Base-by-base conservation (phyloP, 805 yeast species). In the Kuraishia capsulata region DNA sequence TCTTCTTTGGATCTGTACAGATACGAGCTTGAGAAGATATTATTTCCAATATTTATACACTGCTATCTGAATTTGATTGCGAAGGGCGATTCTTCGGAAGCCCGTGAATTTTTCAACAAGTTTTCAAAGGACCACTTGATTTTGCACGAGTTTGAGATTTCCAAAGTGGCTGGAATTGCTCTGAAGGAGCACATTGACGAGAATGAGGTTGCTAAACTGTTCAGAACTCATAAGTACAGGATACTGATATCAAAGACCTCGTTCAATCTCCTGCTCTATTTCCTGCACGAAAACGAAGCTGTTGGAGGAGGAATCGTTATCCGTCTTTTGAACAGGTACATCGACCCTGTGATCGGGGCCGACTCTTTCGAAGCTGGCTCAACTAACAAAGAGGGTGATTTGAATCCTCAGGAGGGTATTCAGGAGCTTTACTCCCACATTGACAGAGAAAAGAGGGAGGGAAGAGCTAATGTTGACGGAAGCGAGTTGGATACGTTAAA, bases 11-110 rank as follows among this genome's bases (percentile, higher is more conserved):
- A 90, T 57, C 71, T 92, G 61, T 92, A 92, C 60, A 82, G 76
- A 59, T 88, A 94, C 14, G 97, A 92, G 58, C 68, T 92, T 43
- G 73, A 81, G 40, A 75, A 92, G 46, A 72, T 90, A 32, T 62
- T 90, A 48, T 92, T 84, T 56, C 99, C 99, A 4, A 69, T 92
- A n/a, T 92, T 89, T 59, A 81, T 90, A 37, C 95, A 90, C 57
- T 76, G 87, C 50, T 92, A 76, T 54, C 65, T 92, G 44, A 90
- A 87, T 49, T 68, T 92, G 41, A 76, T 90, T 17, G 64, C 75
- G 33, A 81, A 84, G 50, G 73, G 76, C 42, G 71, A 68, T 47
- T 60, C 73, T 5, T 56, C 64, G 16, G 71, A 74, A 38, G 94
- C 96, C 5, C 76, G 85, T 49, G 58, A 63, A 18, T 90, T 90